These are phyloP conservation scores for Oropetium thomaeum DNA, from an alignment of 176 grass and related monocot genomes.

Conservation along the genomic window DNA sequence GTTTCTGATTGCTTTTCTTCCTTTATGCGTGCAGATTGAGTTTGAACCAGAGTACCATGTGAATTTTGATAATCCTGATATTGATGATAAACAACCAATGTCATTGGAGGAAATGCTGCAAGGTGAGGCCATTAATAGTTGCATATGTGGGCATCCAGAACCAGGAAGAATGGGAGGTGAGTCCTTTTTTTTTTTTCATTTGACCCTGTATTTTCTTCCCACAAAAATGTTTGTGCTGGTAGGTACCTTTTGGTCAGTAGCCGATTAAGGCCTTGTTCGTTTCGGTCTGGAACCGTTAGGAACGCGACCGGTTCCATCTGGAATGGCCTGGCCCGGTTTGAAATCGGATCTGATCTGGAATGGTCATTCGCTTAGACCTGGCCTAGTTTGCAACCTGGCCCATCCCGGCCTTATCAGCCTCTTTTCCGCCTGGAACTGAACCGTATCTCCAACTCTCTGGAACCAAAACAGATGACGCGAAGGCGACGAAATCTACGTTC, in stretches of 20 bases:
- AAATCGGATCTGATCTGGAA: no score
- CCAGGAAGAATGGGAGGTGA: constrained; percentile 95
- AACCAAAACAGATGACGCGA: no score
- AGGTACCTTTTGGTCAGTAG: background rate
- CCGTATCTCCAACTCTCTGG: no score
- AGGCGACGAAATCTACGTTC: no score
- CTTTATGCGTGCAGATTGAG: constrained; percentile 60
- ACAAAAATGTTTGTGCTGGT: constrained; percentile 2
- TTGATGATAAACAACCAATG: constrained; percentile 86
- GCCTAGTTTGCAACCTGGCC: no score
- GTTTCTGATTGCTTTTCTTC: constrained; percentile 14
- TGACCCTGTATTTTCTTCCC: background rate
- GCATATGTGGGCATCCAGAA: constrained; percentile 71
- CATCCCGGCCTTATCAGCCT: no score
- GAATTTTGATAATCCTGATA: constrained; percentile 68
- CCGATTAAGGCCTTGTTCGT: background rate
- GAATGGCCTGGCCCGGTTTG: no score
- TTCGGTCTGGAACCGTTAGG: no score
- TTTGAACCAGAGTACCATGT: constrained; percentile 76
- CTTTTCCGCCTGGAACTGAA: no score
- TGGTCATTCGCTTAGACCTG: no score
- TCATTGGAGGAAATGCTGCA: constrained; percentile 66
- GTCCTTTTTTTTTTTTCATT: constrained; percentile 29
- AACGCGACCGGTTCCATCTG: no score
- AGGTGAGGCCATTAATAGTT: constrained; percentile 78